Evolutionary conservation across 139 green algal species (phyloP).

Genomic region (Micractinium conductrix): DNA sequence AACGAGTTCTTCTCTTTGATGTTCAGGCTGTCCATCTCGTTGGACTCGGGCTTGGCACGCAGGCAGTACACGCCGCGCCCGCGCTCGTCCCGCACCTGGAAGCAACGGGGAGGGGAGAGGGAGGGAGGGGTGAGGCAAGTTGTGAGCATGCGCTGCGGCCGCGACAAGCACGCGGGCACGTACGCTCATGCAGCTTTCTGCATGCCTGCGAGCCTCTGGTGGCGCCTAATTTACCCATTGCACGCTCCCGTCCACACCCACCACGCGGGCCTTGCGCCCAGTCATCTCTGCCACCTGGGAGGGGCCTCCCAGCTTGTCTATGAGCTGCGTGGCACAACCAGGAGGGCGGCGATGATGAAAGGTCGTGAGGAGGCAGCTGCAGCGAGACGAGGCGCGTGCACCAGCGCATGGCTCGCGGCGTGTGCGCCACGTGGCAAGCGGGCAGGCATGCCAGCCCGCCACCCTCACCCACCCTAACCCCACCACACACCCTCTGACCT

Average conservation of each 20-base stretch:
- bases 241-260: no score
- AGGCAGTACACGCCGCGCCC: constrained; percentile 61
- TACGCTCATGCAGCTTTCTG: no score
- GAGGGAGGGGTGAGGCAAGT: no score
- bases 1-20: constrained; percentile 75
- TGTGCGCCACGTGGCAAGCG: no score
- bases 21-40: constrained; percentile 89
- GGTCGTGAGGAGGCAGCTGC: no score
- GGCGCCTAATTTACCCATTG: no score
- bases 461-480: background rate
- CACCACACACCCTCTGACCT: background rate
- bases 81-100: background rate
- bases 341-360: background rate
- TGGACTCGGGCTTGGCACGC: constrained; percentile 71
- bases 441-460: background rate
- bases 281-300: constrained; percentile 84
- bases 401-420: no score
- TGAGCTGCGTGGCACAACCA: constrained; percentile 49
- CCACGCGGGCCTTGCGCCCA: constrained; percentile 69
- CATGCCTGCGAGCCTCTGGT: no score
- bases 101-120: no score
- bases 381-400: no score
- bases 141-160: no score
- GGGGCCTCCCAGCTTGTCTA: constrained; percentile 82
- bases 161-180: no score